These are phyloP conservation scores for Cutaneotrichosporon spelunceum DNA, from an alignment of 1,284 basidiomycete species.

Conservation along the genomic window DNA sequence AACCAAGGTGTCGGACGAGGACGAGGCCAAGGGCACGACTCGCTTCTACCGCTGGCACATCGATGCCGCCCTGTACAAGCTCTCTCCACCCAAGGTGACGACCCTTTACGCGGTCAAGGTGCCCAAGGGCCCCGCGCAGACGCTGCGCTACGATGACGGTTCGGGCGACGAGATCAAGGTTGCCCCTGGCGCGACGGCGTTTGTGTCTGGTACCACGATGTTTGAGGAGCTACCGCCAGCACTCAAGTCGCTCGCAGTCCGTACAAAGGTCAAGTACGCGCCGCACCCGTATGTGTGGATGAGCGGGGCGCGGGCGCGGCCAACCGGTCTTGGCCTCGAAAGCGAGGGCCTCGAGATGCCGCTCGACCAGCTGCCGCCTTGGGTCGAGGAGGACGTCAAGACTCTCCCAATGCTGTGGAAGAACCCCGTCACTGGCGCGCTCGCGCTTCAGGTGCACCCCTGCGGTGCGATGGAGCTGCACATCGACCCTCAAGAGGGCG, in stretches of 20 bases:
- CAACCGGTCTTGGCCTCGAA: constrained; percentile 75
- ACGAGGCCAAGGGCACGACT: constrained; percentile 70
- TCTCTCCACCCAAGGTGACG: constrained; percentile 82
- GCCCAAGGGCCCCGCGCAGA: constrained; percentile 66
- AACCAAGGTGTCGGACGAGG: constrained; percentile 68
- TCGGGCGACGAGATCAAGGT: constrained; percentile 77
- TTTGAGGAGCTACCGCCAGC: constrained; percentile 73
- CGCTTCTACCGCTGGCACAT: constrained; percentile 93
- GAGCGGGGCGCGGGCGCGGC: constrained; percentile 65
- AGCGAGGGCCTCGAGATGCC: constrained; percentile 67
- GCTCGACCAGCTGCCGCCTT: constrained; percentile 64
- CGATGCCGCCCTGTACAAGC: constrained; percentile 84
- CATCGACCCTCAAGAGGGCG: constrained; percentile 62
- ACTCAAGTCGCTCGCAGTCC: constrained; percentile 79
- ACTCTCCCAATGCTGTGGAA: constrained; percentile 73
- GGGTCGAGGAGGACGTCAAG: constrained; percentile 70
- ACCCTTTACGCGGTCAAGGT: constrained; percentile 78
- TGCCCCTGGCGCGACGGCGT: constrained; percentile 81
- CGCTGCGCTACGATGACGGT: constrained; percentile 80
- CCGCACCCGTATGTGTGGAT: constrained; percentile 84
- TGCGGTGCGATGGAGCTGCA: constrained; percentile 61
- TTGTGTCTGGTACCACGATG: constrained; percentile 72
- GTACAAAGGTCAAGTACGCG: constrained; percentile 64
- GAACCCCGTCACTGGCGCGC: constrained; percentile 69
- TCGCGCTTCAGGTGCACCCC: constrained; percentile 75